Conservation (phyloP, 192 early-diverging fungal species). For the Backusella parvicylindrica region DNA sequence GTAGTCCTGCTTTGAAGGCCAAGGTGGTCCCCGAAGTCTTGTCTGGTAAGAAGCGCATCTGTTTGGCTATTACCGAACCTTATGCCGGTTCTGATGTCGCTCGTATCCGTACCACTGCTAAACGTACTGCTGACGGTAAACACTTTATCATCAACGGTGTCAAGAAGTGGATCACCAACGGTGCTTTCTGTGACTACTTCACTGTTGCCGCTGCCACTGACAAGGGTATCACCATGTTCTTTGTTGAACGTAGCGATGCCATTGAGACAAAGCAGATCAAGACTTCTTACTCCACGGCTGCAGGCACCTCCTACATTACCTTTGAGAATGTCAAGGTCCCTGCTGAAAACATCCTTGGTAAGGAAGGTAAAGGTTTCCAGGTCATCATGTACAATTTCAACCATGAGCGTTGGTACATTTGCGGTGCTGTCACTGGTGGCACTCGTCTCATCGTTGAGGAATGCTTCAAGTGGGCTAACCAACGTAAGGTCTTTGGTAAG, state of each 20-base stretch:
- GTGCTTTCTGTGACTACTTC: conserved; percentile 51
- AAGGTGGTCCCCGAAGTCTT: conserved; percentile 63
- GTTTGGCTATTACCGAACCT: conserved; percentile 82
- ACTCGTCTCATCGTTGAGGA: conserved; percentile 52
- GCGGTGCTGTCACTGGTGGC: conserved; percentile 34
- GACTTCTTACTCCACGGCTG: conserved; percentile 61
- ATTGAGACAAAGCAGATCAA: conserved; percentile 63
- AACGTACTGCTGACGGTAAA: conserved; percentile 59
- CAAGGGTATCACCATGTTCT: conserved; percentile 63
- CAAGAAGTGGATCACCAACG: conserved; percentile 85
- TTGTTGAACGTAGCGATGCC: conserved; percentile 59
- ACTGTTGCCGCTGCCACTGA: conserved; percentile 30
- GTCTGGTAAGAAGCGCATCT: conserved; percentile 74
- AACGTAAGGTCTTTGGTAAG: conserved; percentile 73
- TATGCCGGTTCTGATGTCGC: conserved; percentile 73
- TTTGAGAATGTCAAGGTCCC: conserved; percentile 76
- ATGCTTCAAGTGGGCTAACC: conserved; percentile 70
- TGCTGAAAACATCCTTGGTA: conserved; percentile 66
- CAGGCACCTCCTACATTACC: conserved; percentile 65
- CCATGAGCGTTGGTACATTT: conserved; percentile 66
- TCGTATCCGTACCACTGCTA: conserved; percentile 64
- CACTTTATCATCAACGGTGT: conserved; percentile 74
- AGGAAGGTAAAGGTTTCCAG: conserved; percentile 62
- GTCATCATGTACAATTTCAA: conserved; percentile 77
- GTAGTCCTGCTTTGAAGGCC: conserved; percentile 63